Evolutionary conservation across 345 rosid genomes (phyloP).

Genomic region (Nasturtium officinale): DNA sequence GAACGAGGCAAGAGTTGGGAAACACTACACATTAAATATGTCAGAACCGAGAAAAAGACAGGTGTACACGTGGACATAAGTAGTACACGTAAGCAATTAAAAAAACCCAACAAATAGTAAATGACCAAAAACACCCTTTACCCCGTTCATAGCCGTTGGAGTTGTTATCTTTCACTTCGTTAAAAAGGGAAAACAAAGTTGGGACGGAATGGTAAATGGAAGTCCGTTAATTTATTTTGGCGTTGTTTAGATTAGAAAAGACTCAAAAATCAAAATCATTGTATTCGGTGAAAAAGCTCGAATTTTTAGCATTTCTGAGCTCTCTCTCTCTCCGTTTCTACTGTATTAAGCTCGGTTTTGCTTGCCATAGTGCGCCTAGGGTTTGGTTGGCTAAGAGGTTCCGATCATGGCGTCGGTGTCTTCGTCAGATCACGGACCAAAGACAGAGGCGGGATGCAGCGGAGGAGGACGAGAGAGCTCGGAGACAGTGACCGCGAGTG

Average conservation of each 20-base stretch:
- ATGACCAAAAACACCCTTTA: constrained; percentile 33
- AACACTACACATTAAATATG: constrained; percentile 36
- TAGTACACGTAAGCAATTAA: constrained; percentile 27
- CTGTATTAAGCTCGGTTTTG: constrained; percentile 27
- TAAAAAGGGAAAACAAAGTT: not conserved
- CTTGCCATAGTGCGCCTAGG: constrained; percentile 39
- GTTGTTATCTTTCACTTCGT: constrained; percentile 14
- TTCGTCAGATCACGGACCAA: constrained; percentile 81
- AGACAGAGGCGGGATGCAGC: constrained; percentile 55
- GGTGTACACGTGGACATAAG: constrained; percentile 37
- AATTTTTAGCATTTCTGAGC: constrained; percentile 2
- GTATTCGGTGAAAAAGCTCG: constrained; percentile 34
- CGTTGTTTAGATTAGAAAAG: not conserved
- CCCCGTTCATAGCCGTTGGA: constrained; percentile 47
- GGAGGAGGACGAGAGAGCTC: constrained; percentile 58
- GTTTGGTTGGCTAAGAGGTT: constrained; percentile 19
- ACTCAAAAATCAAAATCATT: constrained; percentile 22
- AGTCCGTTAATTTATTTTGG: constrained; percentile 30
- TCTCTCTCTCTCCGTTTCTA: constrained; percentile 27
- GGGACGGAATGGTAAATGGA: constrained; percentile 38
- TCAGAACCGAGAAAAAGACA: constrained; percentile 29
- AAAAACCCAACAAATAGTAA: not conserved
- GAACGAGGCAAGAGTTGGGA: constrained; percentile 42
- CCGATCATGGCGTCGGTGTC: constrained; percentile 70
- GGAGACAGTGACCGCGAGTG: constrained; percentile 73